These are phyloP conservation scores for Lactifluus volemus DNA, from an alignment of 768 basidiomycete species.

Conservation along the genomic window DNA sequence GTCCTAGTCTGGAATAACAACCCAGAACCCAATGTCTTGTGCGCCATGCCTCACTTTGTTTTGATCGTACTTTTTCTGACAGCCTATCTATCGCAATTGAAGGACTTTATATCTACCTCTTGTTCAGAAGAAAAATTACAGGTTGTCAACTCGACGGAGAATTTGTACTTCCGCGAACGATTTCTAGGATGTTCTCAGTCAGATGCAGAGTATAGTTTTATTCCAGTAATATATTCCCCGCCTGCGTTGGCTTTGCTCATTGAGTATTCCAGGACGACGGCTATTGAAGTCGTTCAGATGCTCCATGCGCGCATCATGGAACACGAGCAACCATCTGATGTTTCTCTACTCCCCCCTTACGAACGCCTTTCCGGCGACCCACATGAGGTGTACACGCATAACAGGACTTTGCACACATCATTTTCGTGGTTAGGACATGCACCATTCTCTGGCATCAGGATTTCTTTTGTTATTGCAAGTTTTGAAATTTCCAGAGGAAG, in stretches of 20 bases:
- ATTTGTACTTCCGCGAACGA: conserved; percentile 54
- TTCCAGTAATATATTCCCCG: conserved; percentile 38
- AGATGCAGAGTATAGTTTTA: conserved; percentile 46
- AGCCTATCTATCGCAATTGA: conserved; percentile 17
- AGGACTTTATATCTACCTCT: conserved; percentile 21
- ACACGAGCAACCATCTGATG: conserved; percentile 22
- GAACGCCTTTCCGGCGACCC: conserved; percentile 48
- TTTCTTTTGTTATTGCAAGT: conserved; percentile 42
- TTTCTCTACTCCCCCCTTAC: conserved; percentile 52
- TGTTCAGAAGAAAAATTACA: conserved; percentile 38
- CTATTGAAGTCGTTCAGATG: conserved; percentile 47
- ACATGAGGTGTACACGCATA: conserved; percentile 32
- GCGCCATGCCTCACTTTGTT: conserved; percentile 15
- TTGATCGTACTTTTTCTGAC: conserved; percentile 26
- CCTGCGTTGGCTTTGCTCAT: background rate
- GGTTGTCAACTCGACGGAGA: conserved; percentile 49
- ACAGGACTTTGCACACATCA: conserved; percentile 37
- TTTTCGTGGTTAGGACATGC: conserved; percentile 64
- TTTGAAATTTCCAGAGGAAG: conserved; percentile 39
- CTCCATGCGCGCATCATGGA: conserved; percentile 36
- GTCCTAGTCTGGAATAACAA: conserved; percentile 57
- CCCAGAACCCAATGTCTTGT: conserved; percentile 36
- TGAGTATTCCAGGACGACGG: conserved; percentile 49
- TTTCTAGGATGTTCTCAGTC: conserved; percentile 48
- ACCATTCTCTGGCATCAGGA: conserved; percentile 32